phyloP scores from a whole-genome alignment of 441 rosid genomes.

The Syzygium malaccense region DNA sequence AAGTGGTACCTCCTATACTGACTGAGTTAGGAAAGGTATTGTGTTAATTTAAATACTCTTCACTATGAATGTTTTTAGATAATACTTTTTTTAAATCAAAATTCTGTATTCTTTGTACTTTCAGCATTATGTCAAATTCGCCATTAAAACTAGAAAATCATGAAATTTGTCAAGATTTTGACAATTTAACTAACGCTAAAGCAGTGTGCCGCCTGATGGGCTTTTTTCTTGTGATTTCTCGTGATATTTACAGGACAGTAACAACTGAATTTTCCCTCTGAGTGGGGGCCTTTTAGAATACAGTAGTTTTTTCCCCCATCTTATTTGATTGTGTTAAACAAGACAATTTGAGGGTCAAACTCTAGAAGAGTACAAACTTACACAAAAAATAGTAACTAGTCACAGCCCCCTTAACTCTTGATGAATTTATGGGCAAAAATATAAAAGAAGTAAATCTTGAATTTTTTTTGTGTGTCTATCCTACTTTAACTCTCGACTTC shows the following conservation, averaged over 20 bases:
- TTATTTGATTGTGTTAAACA: not conserved
- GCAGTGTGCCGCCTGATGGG: not conserved
- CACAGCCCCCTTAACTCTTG: not conserved
- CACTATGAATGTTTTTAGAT: not conserved
- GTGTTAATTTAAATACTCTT: not conserved
- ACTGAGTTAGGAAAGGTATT: slow-evolving; percentile 84
- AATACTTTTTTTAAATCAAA: not conserved
- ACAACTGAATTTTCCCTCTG: not conserved
- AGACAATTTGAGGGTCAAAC: not conserved
- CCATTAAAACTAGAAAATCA: not conserved
- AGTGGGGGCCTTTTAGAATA: not conserved
- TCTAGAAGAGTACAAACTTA: not conserved
- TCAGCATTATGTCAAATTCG: not conserved
- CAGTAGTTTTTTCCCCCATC: not conserved
- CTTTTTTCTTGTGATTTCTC: not conserved
- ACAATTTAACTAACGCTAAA: not conserved
- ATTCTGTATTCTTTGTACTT: not conserved
- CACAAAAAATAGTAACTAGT: not conserved
- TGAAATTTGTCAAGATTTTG: not conserved
- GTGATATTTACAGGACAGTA: not conserved
- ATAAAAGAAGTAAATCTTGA: not conserved
- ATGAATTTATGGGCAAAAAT: not conserved
- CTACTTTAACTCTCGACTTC: no score
- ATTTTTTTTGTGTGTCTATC: not conserved
- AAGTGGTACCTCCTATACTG: slow-evolving; percentile 92